Base-by-base conservation (phyloP, 2,329 filamentous ascomycete species). In the Geoglossum cookeanum region DNA sequence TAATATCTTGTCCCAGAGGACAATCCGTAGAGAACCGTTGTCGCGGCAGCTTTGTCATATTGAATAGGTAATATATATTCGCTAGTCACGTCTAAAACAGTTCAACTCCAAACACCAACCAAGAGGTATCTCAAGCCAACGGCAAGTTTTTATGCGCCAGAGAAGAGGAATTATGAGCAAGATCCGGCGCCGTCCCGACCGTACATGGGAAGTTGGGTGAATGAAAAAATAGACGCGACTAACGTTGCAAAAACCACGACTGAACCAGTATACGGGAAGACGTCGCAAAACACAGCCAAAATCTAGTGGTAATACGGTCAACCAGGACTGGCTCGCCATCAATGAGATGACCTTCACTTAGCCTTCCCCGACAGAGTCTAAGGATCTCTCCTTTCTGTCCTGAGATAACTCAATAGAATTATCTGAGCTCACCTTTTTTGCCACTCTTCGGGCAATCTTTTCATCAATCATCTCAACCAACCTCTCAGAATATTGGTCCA, bases 401-500 rank as follows among this genome's bases (percentile, higher is more conserved):
- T 33, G 48, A 52, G 48, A 52, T 33, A 52, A 32, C 29, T 11
- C 32, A 17, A 30, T 32, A 35, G 49, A n/a, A 17, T 32, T 17
- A 8, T 53, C 49, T 22, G 17, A n/a, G 32, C 49, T 53, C 30
- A 17, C 49, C 22, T 53, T 53, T 37, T 32, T 53, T 53, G 49
- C 49, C 30, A 53, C 49, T 32, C 49, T 53, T n/a, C 32, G 35
- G n/a, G 54, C 15, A 33, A 88, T 74, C 66, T 84, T 85, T 67
- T 87, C 81, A 61, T 89, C 84, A 49, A 90, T 74, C 68, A 88
- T 75, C 51, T 75, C 79, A 4, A 87, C 79, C 53, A 90, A 71
- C 59, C 81, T 76, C 64, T 87, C 83, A 1, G 83, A 86, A 64
- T 88, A 88, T 68, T 87, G 80, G 62, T 88, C 85, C 6, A 90